Conservation (phyloP, 306 rosid species). For the Calophaca sinica region DNA sequence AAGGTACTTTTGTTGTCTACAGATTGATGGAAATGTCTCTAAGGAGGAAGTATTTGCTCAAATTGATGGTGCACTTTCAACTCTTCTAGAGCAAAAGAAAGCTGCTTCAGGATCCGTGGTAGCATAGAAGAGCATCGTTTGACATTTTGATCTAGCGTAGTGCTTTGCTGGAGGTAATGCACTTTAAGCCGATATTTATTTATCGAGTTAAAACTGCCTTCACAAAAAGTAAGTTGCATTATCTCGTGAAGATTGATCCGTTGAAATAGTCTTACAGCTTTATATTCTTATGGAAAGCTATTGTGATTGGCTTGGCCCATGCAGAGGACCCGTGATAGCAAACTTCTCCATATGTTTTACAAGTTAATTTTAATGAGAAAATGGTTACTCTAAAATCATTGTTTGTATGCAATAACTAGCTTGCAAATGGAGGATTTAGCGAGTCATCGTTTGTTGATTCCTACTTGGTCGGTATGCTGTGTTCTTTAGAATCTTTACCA, state of each 20-base stretch:
- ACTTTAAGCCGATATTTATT: slow-evolving; percentile 26
- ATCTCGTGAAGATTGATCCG: slow-evolving; percentile 24
- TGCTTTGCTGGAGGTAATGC: slow-evolving; percentile 31
- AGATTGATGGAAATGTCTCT: slow-evolving; percentile 64
- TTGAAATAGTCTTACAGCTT: slow-evolving; percentile 30
- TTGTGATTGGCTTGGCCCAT: slow-evolving; percentile 14
- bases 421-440: slow-evolving; percentile 42
- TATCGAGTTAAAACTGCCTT: slow-evolving; percentile 21
- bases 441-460: slow-evolving; percentile 35
- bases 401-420: slow-evolving; percentile 17
- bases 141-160: slow-evolving; percentile 36
- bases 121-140: slow-evolving; percentile 51
- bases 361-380: slow-evolving; percentile 17
- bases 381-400: slow-evolving; percentile 1
- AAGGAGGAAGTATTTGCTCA: slow-evolving; percentile 79
- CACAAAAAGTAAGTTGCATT: slow-evolving; percentile 9
- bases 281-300: slow-evolving; percentile 24
- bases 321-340: slow-evolving; percentile 27
- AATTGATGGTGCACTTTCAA: slow-evolving; percentile 63
- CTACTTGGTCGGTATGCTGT: slow-evolving; percentile 30
- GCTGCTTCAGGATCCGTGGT: slow-evolving; percentile 61
- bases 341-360: background rate
- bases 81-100: slow-evolving; percentile 64
- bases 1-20: slow-evolving; percentile 35
- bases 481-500: slow-evolving; percentile 23